A percentile compares a stretch with the other conserved stretches of the same genome.
phyloP scores from a whole-genome alignment of 2,329 filamentous ascomycete genomes.

The Neoascochyta sp. region DNA sequence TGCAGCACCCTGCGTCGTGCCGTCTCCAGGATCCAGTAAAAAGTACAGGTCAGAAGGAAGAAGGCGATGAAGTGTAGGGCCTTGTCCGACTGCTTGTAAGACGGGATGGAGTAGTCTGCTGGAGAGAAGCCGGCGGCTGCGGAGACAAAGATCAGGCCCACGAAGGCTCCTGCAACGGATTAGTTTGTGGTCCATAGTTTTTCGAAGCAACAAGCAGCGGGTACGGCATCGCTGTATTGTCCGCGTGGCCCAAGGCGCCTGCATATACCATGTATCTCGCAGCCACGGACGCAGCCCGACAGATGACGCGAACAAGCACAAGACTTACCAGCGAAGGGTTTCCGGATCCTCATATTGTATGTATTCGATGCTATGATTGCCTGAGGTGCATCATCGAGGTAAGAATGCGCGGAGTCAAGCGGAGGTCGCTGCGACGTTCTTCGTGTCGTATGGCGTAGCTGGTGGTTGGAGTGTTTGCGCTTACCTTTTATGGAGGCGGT shows the following conservation, averaged over 20 bases:
- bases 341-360: constrained; percentile 71
- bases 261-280: constrained; percentile 10
- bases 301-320: constrained; percentile 10
- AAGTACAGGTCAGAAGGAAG: constrained; percentile 78
- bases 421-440: too few relatives aligned
- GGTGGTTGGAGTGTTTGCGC: too few relatives aligned
- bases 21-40: constrained; percentile 97
- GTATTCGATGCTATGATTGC: constrained; percentile 8
- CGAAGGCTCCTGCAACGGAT: constrained; percentile 42
- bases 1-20: constrained; percentile 80
- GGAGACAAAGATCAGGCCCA: constrained; percentile 62
- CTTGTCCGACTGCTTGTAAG: constrained; percentile 76
- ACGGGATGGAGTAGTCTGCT: constrained; percentile 45
- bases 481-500: too few relatives aligned
- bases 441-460: too few relatives aligned
- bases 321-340: constrained; percentile 77
- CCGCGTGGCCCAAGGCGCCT: not conserved
- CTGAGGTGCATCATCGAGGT: constrained; percentile 13
- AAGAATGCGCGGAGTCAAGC: too few relatives aligned
- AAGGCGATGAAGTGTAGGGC: constrained; percentile 82
- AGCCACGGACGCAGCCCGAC: constrained; percentile 10
- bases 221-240: constrained; percentile 3
- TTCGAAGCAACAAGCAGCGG: not conserved
- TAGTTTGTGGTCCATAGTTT: not conserved
- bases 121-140: constrained; percentile 69